These are phyloP conservation scores for Globisporangium uncinulatum DNA, from an alignment of 352 stramenopile species.

Conservation along the genomic window DNA sequence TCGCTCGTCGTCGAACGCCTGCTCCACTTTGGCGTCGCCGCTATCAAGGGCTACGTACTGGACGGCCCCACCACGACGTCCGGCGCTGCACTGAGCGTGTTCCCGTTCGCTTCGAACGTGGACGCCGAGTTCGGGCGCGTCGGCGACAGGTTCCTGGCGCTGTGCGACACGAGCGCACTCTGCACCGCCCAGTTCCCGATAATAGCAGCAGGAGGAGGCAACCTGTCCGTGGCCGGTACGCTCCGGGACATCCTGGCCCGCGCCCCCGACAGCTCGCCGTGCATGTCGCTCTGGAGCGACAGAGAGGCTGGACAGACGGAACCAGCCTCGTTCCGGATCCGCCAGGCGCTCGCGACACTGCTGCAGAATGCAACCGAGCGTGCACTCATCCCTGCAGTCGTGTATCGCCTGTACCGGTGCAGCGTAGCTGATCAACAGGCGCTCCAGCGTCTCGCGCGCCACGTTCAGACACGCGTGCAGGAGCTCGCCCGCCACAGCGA, in stretches of 20 bases:
- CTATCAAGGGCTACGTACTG: conserved; percentile 54
- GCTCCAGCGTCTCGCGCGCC: conserved; percentile 28
- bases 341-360: conserved; percentile 29
- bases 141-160: conserved; percentile 28
- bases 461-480: conserved; percentile 11
- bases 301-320: not conserved
- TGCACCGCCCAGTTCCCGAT: conserved; percentile 28
- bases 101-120: conserved; percentile 17
- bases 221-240: conserved; percentile 20
- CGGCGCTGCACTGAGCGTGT: conserved; percentile 3
- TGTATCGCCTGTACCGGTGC: conserved; percentile 52
- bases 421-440: conserved; percentile 30
- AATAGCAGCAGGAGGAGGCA: conserved; percentile 1
- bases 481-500: not conserved
- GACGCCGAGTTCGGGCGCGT: conserved; percentile 37
- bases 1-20: conserved; percentile 51
- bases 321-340: not conserved
- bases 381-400: conserved; percentile 44
- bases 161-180: conserved; percentile 31
- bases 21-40: conserved; percentile 36
- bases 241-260: conserved; percentile 30
- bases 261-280: conserved; percentile 9
- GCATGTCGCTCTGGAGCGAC: not conserved
- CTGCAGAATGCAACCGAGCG: conserved; percentile 36
- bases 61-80: conserved; percentile 38